These are phyloP conservation scores for Chlamydomonas reinhardtii DNA, from an alignment of 163 green algal species.

Conservation along the genomic window DNA sequence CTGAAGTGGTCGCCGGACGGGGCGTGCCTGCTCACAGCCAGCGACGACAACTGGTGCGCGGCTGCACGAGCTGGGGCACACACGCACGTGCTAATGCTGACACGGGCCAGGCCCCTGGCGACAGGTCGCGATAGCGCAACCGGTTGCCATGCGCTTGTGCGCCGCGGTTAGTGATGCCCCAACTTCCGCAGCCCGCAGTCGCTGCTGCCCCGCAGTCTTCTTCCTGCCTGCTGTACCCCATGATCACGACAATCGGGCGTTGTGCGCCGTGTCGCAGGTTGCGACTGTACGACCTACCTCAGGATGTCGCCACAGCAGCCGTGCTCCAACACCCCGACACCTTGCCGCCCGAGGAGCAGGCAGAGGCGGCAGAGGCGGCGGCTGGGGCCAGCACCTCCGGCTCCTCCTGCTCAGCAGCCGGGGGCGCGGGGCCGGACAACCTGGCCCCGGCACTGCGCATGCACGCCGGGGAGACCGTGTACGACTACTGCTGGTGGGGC, in stretches of 20 bases:
- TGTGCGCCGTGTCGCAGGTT: conserved; percentile 68
- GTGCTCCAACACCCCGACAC: conserved; percentile 36
- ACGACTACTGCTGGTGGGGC: conserved; percentile 87
- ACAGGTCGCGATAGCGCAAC: too few species aligned
- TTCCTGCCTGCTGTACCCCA: too few species aligned
- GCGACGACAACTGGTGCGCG: conserved; percentile 82
- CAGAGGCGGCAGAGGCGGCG: background rate
- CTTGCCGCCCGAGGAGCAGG: background rate
- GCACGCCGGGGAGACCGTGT: conserved; percentile 80
- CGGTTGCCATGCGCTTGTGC: too few species aligned
- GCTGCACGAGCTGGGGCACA: too few species aligned
- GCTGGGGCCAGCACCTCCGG: background rate
- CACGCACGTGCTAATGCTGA: too few species aligned
- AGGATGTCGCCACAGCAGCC: conserved; percentile 49
- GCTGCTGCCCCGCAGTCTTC: too few species aligned
- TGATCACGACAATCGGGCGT: too few species aligned
- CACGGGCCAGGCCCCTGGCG: too few species aligned
- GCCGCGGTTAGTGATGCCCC: too few species aligned
- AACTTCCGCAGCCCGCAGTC: too few species aligned
- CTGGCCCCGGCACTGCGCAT: conserved; percentile 63
- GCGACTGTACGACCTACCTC: conserved; percentile 81
- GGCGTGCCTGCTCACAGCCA: conserved; percentile 81
- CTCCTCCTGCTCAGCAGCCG: too few species aligned
- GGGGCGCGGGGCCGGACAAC: conserved; percentile 29
- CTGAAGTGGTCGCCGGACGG: conserved; percentile 89